These are phyloP conservation scores for Castanea sativa DNA, from an alignment of 306 rosid species.

Conservation along the genomic window DNA sequence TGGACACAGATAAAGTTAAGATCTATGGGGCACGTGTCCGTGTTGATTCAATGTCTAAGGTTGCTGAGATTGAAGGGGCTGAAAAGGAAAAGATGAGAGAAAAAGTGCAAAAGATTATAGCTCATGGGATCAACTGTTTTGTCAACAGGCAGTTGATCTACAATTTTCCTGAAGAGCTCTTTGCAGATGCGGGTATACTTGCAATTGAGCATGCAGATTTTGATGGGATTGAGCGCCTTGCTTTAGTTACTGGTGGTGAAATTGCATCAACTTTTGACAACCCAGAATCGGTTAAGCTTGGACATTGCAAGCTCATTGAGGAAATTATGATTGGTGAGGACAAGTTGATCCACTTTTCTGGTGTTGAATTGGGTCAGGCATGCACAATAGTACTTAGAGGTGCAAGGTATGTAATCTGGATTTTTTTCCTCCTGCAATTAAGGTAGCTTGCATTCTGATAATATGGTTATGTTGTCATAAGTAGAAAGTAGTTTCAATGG, in stretches of 20 bases:
- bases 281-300: slow-evolving; percentile 94
- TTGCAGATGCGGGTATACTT: slow-evolving; percentile 94
- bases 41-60: slow-evolving; percentile 89
- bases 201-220: slow-evolving; percentile 99
- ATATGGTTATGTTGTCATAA: not conserved
- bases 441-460: not conserved
- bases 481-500: not conserved
- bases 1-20: slow-evolving; percentile 98
- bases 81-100: slow-evolving; percentile 97
- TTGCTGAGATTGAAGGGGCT: slow-evolving; percentile 94
- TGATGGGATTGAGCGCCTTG: slow-evolving; percentile 92
- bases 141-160: slow-evolving; percentile 92
- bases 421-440: not conserved
- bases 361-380: slow-evolving; percentile 95
- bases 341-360: slow-evolving; percentile 92
- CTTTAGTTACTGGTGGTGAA: slow-evolving; percentile 90
- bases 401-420: slow-evolving; percentile 58
- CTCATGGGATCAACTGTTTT: slow-evolving; percentile 88
- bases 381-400: slow-evolving; percentile 91
- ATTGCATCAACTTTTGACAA: slow-evolving; percentile 97
- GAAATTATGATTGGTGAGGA: slow-evolving; percentile 98
- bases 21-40: slow-evolving; percentile 95
- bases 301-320: slow-evolving; percentile 84
- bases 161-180: slow-evolving; percentile 96
- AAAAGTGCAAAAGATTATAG: slow-evolving; percentile 90